Evolutionary conservation across 2,329 filamentous ascomycete genomes (phyloP).

Genomic region (Chaetothyriales sp.): DNA sequence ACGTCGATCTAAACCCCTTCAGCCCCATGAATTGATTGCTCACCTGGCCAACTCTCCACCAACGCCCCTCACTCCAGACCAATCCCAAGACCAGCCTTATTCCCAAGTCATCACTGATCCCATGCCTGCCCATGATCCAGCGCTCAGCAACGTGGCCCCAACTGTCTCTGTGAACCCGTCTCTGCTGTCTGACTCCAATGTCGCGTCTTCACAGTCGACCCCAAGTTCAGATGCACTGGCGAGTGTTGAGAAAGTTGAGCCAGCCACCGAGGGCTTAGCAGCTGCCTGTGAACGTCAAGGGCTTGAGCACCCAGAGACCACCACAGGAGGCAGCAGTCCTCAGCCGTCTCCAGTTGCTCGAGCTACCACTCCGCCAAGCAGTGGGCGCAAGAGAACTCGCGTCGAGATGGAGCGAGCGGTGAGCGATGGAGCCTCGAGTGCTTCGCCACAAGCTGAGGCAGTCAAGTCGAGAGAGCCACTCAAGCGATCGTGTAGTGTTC

Average conservation of each 20-base stretch:
- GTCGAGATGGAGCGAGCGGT: constrained; percentile 12
- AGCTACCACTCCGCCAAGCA: constrained; percentile 40
- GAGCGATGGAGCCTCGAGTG: constrained; percentile 14
- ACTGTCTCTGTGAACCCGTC: constrained; percentile 1
- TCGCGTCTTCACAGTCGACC: background rate
- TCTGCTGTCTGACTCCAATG: constrained; percentile 1
- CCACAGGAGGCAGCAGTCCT: background rate
- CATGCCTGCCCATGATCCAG: background rate
- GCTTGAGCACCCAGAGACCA: background rate
- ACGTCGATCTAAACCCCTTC: constrained; percentile 71
- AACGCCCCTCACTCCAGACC: background rate
- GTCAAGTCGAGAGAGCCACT: constrained; percentile 19
- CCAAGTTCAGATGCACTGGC: background rate
- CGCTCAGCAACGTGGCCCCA: background rate
- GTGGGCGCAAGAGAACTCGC: constrained; percentile 11
- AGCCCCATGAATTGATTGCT: constrained; percentile 56
- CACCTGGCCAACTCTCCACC: constrained; percentile 12
- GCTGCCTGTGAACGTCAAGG: background rate
- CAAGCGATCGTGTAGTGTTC: constrained; percentile 32
- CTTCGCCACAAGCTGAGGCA: constrained; percentile 25
- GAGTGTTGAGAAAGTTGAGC: background rate
- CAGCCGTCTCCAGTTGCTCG: constrained; percentile 64
- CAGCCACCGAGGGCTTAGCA: background rate
- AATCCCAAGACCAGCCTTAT: background rate
- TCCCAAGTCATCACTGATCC: background rate